Evolutionary conservation across 345 rosid genomes (phyloP), one percentile per base, ranked within the genome.

Genomic region (Gossypium mustelinum): DNA sequence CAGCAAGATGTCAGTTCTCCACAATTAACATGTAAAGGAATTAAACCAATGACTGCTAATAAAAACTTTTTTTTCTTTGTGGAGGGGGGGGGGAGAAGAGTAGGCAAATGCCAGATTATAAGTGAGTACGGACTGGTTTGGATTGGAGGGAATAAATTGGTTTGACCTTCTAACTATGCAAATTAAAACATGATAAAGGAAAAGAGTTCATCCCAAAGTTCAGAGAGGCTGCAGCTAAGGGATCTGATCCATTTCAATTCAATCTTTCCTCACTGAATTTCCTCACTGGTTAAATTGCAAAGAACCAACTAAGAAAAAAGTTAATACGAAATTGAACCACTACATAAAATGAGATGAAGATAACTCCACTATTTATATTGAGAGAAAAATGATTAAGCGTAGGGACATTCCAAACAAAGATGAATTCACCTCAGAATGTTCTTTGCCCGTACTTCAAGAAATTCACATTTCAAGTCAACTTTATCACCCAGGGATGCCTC

Each of bases 381-480:
- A 57, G 29, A 58, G 34, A 56, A 20, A 34, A 58, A 58, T 22
- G 62, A 58, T 58, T 22, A 0, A 58, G 34, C 16, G 5, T 22
- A 58, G 0, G 29, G 13, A 59, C 24, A 8, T 27, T 69, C 4
- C 45, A 27, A 22, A 69, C 60, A 51, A 69, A 73, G 58, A 52
- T 56, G 3, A 27, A 61, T 17, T 52, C 81, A 92, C 99, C 98
- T 95, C 75, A 95, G 57, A 62, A 92, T 77, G 78, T 92, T 95
- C 85, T 92, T 95, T 48, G 99, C 98, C 75, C 88, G 88, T 47
- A 95, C 99, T 92, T 95, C 99, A 68, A 95, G 79, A 77, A 79
- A 89, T 86, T 95, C 99, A 84, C 99, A 95, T 87, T 95, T 95
- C 86, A 95, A 87, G 81, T 89, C 93, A 60, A 95, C 89, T 80